Conservation (phyloP, 2,329 filamentous ascomycete genomes). For the Fusarium drepaniforme region DNA sequence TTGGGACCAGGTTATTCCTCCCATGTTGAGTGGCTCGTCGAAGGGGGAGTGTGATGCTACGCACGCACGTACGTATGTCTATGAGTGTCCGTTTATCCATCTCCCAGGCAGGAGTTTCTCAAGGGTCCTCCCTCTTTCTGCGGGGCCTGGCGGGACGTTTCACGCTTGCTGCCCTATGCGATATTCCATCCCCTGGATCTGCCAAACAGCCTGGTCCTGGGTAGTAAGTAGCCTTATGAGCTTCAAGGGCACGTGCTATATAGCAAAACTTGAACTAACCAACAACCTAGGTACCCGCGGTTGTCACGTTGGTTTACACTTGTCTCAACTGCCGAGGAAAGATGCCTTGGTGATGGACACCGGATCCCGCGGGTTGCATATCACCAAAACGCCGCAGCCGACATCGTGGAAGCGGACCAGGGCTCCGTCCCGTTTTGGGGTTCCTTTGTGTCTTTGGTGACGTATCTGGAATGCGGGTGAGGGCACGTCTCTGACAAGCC, state of each 20-base stretch:
- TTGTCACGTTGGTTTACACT: background rate
- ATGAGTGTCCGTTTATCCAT: background rate
- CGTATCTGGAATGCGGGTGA: conserved; percentile 19
- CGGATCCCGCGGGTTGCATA: background rate
- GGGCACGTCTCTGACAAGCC: background rate
- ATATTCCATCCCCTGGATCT: background rate
- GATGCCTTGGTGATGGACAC: background rate
- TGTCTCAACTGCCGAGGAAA: background rate
- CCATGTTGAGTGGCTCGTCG: background rate
- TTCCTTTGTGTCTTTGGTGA: background rate
- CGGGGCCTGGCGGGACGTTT: background rate
- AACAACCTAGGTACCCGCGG: background rate
- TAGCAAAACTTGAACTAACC: background rate
- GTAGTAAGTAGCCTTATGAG: conserved; percentile 3
- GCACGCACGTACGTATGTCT: background rate
- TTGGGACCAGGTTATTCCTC: background rate
- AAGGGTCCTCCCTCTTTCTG: background rate
- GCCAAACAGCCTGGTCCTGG: background rate
- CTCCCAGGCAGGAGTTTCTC: background rate
- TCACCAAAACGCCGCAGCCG: background rate
- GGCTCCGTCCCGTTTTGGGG: conserved; percentile 4
- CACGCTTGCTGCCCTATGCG: background rate
- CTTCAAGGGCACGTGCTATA: background rate
- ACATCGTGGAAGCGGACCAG: conserved; percentile 6
- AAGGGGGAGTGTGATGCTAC: background rate